A percentile compares a stretch with the other conserved stretches of the same genome.
Conservation (phyloP, 345 rosid species). For the Raphanus raphanistrum region DNA sequence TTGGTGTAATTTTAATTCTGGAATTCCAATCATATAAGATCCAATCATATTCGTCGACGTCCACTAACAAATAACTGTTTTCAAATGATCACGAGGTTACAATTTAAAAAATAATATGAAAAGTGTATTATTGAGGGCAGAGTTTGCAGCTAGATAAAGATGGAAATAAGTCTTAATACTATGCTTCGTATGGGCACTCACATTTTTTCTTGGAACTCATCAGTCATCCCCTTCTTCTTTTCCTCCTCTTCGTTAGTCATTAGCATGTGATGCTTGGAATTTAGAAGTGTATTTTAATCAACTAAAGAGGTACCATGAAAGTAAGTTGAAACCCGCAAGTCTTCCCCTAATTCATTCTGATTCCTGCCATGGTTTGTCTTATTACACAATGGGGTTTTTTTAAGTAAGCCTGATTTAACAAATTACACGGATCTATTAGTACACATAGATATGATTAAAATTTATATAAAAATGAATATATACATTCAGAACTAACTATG, state of each 20-base stretch:
- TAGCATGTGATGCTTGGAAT: background rate
- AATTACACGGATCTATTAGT: background rate
- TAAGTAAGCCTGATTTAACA: background rate
- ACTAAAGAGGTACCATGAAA: background rate
- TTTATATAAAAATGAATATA: background rate
- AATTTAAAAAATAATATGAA: background rate
- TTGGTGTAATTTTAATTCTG: constrained; percentile 25
- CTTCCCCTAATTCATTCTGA: background rate
- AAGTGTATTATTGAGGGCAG: constrained; percentile 31
- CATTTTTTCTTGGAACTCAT: constrained; percentile 35
- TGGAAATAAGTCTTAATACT: constrained; percentile 37
- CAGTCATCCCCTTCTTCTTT: constrained; percentile 24
- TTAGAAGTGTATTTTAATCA: background rate
- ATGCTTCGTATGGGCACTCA: constrained; percentile 36
- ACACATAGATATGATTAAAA: background rate
- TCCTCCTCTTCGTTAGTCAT: background rate
- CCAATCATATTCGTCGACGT: constrained; percentile 26
- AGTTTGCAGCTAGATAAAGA: constrained; percentile 23
- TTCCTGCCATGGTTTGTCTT: background rate
- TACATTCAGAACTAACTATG: background rate
- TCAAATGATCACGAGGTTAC: constrained; percentile 1
- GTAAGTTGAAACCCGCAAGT: background rate
- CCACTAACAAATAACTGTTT: constrained; percentile 2
- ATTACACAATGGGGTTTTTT: background rate
- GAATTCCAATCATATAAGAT: constrained; percentile 22